These are phyloP conservation scores for Moringa oleifera DNA, from an alignment of 345 rosid genomes.

Conservation along the genomic window DNA sequence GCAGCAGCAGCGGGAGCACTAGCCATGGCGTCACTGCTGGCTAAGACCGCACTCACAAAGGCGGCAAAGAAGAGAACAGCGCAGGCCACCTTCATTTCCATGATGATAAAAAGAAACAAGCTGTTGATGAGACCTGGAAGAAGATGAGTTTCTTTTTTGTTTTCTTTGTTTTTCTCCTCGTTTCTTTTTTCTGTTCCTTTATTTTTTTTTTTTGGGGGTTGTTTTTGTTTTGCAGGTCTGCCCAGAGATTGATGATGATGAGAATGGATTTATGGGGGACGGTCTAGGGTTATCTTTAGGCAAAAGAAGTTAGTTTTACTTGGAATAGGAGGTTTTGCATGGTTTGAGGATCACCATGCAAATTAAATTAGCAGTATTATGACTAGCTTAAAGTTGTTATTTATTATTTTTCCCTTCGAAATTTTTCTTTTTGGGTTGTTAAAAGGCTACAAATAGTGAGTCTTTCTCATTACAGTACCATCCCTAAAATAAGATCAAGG, in stretches of 20 bases:
- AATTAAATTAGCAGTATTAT: too few relatives aligned
- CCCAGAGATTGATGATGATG: neutral
- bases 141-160: constrained; percentile 3
- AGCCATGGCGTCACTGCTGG: constrained; percentile 23
- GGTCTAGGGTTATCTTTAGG: constrained; percentile 17
- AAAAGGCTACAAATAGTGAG: too few relatives aligned
- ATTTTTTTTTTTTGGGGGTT: neutral
- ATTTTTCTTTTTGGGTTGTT: too few relatives aligned
- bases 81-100: constrained; percentile 64
- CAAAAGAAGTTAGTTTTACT: neutral
- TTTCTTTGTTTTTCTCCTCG: neutral
- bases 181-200: constrained; percentile 6
- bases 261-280: constrained; percentile 17
- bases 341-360: constrained; percentile 9
- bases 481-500: too few relatives aligned
- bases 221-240: constrained; percentile 26
- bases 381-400: too few relatives aligned
- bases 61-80: constrained; percentile 51
- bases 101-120: constrained; percentile 14
- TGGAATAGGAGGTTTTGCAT: constrained; percentile 18
- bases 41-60: constrained; percentile 50
- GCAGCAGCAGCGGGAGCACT: constrained; percentile 32
- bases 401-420: too few relatives aligned
- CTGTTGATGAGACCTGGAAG: constrained; percentile 27
- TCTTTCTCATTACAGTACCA: too few relatives aligned